These are phyloP conservation scores for Suhomyces maxii DNA, from an alignment of 1,139 yeast genomes.

Conservation along the genomic window DNA sequence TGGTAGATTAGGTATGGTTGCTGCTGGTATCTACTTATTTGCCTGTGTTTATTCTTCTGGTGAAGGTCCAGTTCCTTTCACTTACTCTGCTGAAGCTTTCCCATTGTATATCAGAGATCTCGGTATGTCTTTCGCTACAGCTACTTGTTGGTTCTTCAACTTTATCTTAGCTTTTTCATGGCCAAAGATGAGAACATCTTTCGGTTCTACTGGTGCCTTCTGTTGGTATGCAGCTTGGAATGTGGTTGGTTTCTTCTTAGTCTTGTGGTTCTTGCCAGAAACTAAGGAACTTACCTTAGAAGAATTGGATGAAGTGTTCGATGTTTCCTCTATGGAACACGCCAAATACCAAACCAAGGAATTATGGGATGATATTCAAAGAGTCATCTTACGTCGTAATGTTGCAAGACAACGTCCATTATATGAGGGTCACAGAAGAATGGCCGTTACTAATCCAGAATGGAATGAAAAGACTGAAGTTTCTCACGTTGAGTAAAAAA, in stretches of 20 bases:
- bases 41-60: constrained; percentile 78
- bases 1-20: constrained; percentile 65
- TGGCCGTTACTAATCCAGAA: constrained; percentile 58
- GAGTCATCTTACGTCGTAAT: constrained; percentile 40
- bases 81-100: constrained; percentile 86
- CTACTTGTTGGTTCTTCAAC: constrained; percentile 87
- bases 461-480: constrained; percentile 62
- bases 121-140: constrained; percentile 84
- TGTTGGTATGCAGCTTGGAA: constrained; percentile 92
- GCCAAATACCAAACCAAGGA: constrained; percentile 55
- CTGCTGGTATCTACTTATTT: constrained; percentile 72
- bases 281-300: constrained; percentile 69
- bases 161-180: constrained; percentile 79
- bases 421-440: constrained; percentile 50
- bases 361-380: constrained; percentile 45
- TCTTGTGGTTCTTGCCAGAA: constrained; percentile 66
- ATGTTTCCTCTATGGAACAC: constrained; percentile 53
- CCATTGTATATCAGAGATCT: constrained; percentile 82
- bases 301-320: constrained; percentile 70
- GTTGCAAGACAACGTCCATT: constrained; percentile 54
- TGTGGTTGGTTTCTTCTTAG: constrained; percentile 68
- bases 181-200: constrained; percentile 68
- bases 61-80: constrained; percentile 89
- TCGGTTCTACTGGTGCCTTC: constrained; percentile 81
- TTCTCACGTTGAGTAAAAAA: constrained; percentile 41